Base-by-base conservation (phyloP, 805 yeast species). In the Priceomyces haplophilus region DNA sequence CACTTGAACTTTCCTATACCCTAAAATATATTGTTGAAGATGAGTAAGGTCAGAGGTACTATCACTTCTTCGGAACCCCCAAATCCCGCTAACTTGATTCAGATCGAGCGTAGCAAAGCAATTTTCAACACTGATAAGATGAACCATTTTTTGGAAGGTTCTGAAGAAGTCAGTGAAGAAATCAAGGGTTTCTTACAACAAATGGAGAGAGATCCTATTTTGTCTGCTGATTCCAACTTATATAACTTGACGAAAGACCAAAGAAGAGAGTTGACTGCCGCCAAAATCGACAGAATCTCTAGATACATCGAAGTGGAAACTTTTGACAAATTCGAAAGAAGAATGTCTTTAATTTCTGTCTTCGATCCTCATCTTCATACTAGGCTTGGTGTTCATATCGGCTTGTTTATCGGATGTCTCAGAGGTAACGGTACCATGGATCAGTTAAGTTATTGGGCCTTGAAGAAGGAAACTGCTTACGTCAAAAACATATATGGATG, bases 401-500 rank as follows among this genome's bases (percentile, higher is more conserved):
- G 67, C 7, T 58, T 64, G 21, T 64, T 62, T 40, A 46, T 62
- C 45, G 55, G 61, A 38, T 62, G 68, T 48, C 45, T 64, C 46
- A 55, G 53, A 46, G 67, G 69, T 16, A 64, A 64, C 38, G 69
- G 69, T 38, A 62, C 69, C 11, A 54, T 48, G 12, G 65, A 56
- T 5, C 69, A 64, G 43, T 59, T 56, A 51, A 44, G 54, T 37
- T 64, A 53, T 54, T 64, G 69, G 69, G 59, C 64, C 37, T 44
- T 55, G 41, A 52, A 55, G 30, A 62, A 58, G 36, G 66, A 62
- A 43, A 55, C 65, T 21, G 55, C 49, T 37, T 52, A 47, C 49
- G 52, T 64, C 47, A 62, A 59, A 48, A 61, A 60, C 37, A 49
- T 64, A 34, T 83, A 80, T 54, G 96, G 96, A 19, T 88, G 95